Base-by-base conservation (phyloP, 306 rosid genomes). In the Betula pendula region DNA sequence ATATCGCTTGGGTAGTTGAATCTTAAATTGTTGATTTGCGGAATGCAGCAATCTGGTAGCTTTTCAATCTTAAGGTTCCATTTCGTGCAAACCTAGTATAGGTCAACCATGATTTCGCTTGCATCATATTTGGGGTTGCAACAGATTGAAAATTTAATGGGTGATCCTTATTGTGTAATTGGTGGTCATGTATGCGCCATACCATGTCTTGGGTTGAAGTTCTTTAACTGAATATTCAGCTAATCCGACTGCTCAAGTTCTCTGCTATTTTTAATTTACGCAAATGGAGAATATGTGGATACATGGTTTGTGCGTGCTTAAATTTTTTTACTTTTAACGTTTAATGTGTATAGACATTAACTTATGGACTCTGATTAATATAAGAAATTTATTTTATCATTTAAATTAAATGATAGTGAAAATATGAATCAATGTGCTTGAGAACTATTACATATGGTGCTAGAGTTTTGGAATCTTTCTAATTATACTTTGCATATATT, bases 11-110 rank as follows among this genome's bases (percentile, higher is more conserved):
- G 29, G 11, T 1, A 56, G 68, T 19, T 22, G 24, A 69, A 58
- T 35, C 77, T 77, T 20, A 25, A 25, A 38, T 66, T 15, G 31
- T 38, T 71, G 72, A 27, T 62, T 51, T 4, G 42, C 38, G 69
- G 44, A 20, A 35, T 68, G 15, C 31, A 7, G 73, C 44, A 27
- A 51, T 31, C 60, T 58, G 35, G n/a, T 14, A 70, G 63, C 20
- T 73, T 2, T 48, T 45, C 31, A 48, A 40, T 31, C 50, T 43
- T 19, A 44, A 48, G 68, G 35, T 60, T 60, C 2, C 8, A 25
- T 60, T 19, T 6, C 3, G 22, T 51, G 58, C 24, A 51, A 5
- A 48, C n/a, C 52, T 48, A 12, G 4, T 27, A 14, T 13, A 27
- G 25, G 42, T 15, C 40, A 10, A 20, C 42, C 42, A 25, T 60